Percentiles rank a stretch among this genome's conserved stretches.
Evolutionary conservation across 352 stramenopile genomes (phyloP).

Genomic region (Globisporangium spinosum): DNA sequence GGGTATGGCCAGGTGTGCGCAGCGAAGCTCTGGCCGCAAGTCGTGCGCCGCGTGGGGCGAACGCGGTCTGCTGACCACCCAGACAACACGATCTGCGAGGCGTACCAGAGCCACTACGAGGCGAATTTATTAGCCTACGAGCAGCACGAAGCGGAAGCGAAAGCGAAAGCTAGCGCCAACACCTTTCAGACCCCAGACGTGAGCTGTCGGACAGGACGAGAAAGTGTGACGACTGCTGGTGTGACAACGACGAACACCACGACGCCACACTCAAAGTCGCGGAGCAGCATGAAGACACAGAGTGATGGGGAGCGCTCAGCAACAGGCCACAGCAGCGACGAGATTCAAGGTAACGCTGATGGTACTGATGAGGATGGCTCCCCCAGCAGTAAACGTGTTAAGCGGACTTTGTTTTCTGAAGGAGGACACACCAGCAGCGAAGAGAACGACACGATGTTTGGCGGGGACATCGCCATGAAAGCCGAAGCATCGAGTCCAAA

Average conservation of each 20-base stretch:
- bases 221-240: slow-evolving; percentile 11
- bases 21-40: slow-evolving; percentile 37
- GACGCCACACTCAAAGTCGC: slow-evolving; percentile 44
- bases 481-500: neutral
- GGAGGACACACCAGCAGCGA: slow-evolving; percentile 50
- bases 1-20: slow-evolving; percentile 48
- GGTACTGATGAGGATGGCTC: slow-evolving; percentile 17
- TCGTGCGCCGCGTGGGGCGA: slow-evolving; percentile 60
- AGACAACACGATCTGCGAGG: slow-evolving; percentile 37
- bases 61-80: slow-evolving; percentile 46
- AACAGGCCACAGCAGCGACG: neutral
- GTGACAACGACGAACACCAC: slow-evolving; percentile 19
- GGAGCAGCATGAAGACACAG: slow-evolving; percentile 48
- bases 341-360: slow-evolving; percentile 15
- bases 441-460: slow-evolving; percentile 39
- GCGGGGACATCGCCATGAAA: neutral
- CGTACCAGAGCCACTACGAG: slow-evolving; percentile 60
- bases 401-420: slow-evolving; percentile 65
- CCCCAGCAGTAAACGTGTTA: slow-evolving; percentile 38
- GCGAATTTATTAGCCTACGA: slow-evolving; percentile 51
- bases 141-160: slow-evolving; percentile 24
- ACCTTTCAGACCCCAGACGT: slow-evolving; percentile 30
- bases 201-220: slow-evolving; percentile 9
- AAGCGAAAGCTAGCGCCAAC: neutral
- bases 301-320: neutral